Evolutionary conservation across 805 yeast genomes (phyloP), one percentile per base, ranked within the genome.

Genomic region (Barnettozyma sp.): DNA sequence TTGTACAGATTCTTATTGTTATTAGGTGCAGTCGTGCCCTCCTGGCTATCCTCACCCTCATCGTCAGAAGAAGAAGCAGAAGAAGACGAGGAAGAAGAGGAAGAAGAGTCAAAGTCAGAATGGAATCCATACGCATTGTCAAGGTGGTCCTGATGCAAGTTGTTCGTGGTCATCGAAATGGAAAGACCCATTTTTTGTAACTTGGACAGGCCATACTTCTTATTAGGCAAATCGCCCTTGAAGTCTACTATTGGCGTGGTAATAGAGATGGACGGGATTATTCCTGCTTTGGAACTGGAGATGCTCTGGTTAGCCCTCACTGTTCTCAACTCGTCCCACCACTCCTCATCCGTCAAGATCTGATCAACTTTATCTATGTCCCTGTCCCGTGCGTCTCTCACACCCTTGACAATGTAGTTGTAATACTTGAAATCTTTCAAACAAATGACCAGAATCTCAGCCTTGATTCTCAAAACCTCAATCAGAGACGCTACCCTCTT

Each of bases 391-490:
- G 60, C 69, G 0, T 95, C 95, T 44, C 78, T 78, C 4, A 85
- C 73, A 0, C 96, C 97, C 43, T 78, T 78, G 4, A 86, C 74
- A 43, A 92, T 73, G 26, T 82, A 77, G 41, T 86, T 78, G 54
- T 92, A 92, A 2, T 76, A 67, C 26, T 71, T 47, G 63, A 72
- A 55, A 57, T 74, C 62, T 35, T 62, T 66, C 24, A 92, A 65
- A 41, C 92, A 78, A 5, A 82, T 65, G 2, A 88, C 86, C 19
- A 82, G 56, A n/a, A 88, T 68, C 41, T 76, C 76, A 0, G 97
- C 95, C 23, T 77, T 80, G 37, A 92, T 92, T 49, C 98, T 69
- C 36, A 92, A 65, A n/a, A 78, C 80, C 11, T 73, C 77, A 30
- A 92, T 62, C 22, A 92, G 59, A 26, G 76, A 74, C 2, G 49